A percentile compares a stretch with the other conserved stretches of the same genome.
Evolutionary conservation across 768 basidiomycete species (phyloP).

Genomic region (Tulasnella sp.): DNA sequence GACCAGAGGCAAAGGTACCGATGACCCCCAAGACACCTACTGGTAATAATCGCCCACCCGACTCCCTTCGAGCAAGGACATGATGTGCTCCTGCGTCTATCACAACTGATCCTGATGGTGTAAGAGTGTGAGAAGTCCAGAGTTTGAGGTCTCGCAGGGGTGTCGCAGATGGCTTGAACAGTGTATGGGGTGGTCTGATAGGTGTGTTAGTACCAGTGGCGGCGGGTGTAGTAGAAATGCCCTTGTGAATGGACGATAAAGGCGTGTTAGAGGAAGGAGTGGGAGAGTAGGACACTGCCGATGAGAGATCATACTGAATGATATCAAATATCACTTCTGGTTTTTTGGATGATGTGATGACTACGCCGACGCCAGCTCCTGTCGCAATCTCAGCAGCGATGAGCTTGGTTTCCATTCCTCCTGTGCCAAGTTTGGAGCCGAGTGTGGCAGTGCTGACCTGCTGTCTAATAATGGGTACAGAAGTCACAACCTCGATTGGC

Average conservation of each 20-base stretch:
- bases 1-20: constrained; percentile 85
- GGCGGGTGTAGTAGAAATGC: neutral
- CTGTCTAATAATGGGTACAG: constrained; percentile 64
- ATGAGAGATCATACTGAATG: constrained; percentile 43
- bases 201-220: constrained; percentile 15
- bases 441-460: constrained; percentile 87
- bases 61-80: constrained; percentile 72
- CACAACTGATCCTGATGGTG: constrained; percentile 75
- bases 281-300: neutral
- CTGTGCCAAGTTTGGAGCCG: constrained; percentile 88
- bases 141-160: constrained; percentile 79
- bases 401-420: constrained; percentile 98
- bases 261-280: neutral
- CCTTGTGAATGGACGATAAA: too few species aligned
- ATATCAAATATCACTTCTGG: constrained; percentile 65
- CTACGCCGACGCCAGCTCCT: constrained; percentile 83
- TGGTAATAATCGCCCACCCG: constrained; percentile 82
- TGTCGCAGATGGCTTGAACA: constrained; percentile 62
- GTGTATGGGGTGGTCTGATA: constrained; percentile 65
- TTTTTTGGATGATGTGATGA: constrained; percentile 74
- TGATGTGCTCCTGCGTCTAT: constrained; percentile 82
- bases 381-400: constrained; percentile 97
- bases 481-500: constrained; percentile 69
- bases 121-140: constrained; percentile 94
- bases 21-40: constrained; percentile 79